A percentile compares a stretch with the other conserved stretches of the same genome.
Evolutionary conservation across 2,329 filamentous ascomycete species (phyloP).

Genomic region (Rosellinia necatrix): DNA sequence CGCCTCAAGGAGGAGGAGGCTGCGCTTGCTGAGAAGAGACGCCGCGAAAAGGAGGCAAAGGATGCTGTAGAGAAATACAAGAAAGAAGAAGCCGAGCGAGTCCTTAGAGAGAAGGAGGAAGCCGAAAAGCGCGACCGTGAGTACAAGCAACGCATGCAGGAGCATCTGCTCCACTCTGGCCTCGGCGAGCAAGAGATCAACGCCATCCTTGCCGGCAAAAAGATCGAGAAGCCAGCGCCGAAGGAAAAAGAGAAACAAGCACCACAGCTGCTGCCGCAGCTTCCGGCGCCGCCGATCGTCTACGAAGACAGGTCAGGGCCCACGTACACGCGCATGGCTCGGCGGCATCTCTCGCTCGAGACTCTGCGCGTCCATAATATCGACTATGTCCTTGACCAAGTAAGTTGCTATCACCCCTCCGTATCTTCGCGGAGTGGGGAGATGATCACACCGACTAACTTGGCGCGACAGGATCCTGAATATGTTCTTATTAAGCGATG

Average conservation of each 20-base stretch:
- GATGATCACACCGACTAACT: background rate
- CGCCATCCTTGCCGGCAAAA: conserved; percentile 55
- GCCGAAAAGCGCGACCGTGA: conserved; percentile 56
- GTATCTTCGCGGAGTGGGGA: background rate
- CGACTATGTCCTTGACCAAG: conserved; percentile 61
- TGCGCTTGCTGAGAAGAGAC: conserved; percentile 50
- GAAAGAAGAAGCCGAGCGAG: conserved; percentile 53
- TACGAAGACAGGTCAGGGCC: conserved; percentile 44
- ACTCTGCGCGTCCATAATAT: conserved; percentile 60
- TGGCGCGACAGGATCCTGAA: conserved; percentile 59
- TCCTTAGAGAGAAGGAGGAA: conserved; percentile 52
- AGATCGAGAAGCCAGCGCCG: conserved; percentile 56
- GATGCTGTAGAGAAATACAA: conserved; percentile 59
- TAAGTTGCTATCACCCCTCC: conserved; percentile 45
- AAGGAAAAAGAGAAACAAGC: background rate
- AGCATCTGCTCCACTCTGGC: conserved; percentile 62
- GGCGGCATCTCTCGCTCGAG: conserved; percentile 65
- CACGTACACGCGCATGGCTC: conserved; percentile 68
- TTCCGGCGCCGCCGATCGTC: background rate
- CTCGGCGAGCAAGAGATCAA: conserved; percentile 63
- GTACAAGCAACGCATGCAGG: conserved; percentile 60
- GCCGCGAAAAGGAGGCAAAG: conserved; percentile 52
- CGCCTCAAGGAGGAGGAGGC: conserved; percentile 53
- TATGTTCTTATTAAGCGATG: conserved; percentile 75
- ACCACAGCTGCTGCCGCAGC: background rate